Conservation (phyloP, 2,329 filamentous ascomycete species). For the Aschersonia sp. region DNA sequence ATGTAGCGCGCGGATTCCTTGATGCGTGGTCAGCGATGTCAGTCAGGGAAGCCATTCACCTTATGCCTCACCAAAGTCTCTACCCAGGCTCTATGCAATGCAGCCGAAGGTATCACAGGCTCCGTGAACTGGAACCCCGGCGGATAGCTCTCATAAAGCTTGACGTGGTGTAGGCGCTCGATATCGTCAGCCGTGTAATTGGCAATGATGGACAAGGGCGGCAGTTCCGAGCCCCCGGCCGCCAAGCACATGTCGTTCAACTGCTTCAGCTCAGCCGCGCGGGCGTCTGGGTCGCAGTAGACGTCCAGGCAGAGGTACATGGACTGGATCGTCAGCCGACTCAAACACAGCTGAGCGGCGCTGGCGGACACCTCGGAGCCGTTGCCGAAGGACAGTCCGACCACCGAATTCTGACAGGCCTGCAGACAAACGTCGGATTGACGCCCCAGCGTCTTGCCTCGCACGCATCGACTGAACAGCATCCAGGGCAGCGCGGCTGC, state of each 20-base stretch:
- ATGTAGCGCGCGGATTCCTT: constrained; percentile 18
- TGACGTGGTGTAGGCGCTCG: constrained; percentile 13
- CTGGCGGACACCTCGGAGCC: constrained; percentile 1
- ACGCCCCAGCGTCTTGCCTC: too few relatives aligned
- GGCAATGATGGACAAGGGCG: constrained; percentile 18
- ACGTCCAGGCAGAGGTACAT: constrained; percentile 22
- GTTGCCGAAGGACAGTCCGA: too few relatives aligned
- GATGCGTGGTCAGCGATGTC: neutral
- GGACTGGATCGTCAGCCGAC: constrained; percentile 13
- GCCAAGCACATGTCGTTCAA: constrained; percentile 21
- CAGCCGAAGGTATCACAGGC: constrained; percentile 18
- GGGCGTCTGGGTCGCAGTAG: constrained; percentile 17
- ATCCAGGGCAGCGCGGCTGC: too few relatives aligned
- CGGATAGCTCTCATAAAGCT: constrained; percentile 3
- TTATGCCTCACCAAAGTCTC: constrained; percentile 20
- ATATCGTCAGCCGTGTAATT: constrained; percentile 21
- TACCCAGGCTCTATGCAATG: constrained; percentile 19
- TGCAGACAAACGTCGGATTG: too few relatives aligned
- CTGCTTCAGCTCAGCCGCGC: constrained; percentile 9
- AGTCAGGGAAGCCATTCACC: neutral
- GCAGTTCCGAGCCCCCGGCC: constrained; percentile 12
- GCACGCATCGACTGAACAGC: too few relatives aligned
- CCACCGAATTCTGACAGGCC: too few relatives aligned
- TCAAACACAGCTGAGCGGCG: constrained; percentile 14
- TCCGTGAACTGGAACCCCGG: constrained; percentile 9